These are phyloP conservation scores for Zymoseptoria ardabiliae DNA, from an alignment of 2,329 filamentous ascomycete species.

Conservation along the genomic window DNA sequence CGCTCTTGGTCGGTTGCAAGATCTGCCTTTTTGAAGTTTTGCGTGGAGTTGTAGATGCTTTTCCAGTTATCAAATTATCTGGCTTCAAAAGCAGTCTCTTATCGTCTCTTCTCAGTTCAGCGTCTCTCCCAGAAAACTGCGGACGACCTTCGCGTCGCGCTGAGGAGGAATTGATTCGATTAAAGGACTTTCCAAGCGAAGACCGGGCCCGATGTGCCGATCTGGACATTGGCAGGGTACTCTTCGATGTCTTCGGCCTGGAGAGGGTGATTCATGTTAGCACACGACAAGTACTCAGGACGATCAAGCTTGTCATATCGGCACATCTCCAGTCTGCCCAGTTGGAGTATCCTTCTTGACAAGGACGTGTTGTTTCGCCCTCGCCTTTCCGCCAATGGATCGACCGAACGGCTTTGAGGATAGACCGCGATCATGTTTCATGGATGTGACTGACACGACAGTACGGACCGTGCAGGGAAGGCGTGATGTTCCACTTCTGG, in stretches of 20 bases:
- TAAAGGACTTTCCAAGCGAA: too few relatives aligned
- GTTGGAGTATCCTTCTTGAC: slow-evolving; percentile 34
- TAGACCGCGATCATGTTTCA: slow-evolving; percentile 38
- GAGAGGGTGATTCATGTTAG: slow-evolving; percentile 42
- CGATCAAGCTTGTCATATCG: slow-evolving; percentile 23
- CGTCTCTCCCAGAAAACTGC: slow-evolving; percentile 48
- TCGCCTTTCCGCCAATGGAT: slow-evolving; percentile 40
- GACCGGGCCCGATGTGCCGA: slow-evolving; percentile 58
- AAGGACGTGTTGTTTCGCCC: slow-evolving; percentile 41
- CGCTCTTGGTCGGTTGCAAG: too few relatives aligned
- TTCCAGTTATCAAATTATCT: too few relatives aligned
- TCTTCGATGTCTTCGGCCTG: slow-evolving; percentile 61
- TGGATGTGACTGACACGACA: slow-evolving; percentile 43
- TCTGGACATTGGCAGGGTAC: slow-evolving; percentile 56
- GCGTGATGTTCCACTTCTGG: slow-evolving; percentile 44
- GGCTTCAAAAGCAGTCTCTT: not conserved
- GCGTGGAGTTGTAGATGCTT: too few relatives aligned
- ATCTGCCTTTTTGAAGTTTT: too few relatives aligned
- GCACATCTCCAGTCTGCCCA: slow-evolving; percentile 24
- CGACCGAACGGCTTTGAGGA: slow-evolving; percentile 33
- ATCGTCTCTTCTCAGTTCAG: not conserved
- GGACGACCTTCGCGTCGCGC: too few relatives aligned
- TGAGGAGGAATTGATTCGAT: too few relatives aligned
- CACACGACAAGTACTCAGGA: slow-evolving; percentile 32
- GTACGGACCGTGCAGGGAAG: slow-evolving; percentile 58